Evolutionary conservation across 345 rosid genomes (phyloP).

Genomic region (Pistacia integerrima): DNA sequence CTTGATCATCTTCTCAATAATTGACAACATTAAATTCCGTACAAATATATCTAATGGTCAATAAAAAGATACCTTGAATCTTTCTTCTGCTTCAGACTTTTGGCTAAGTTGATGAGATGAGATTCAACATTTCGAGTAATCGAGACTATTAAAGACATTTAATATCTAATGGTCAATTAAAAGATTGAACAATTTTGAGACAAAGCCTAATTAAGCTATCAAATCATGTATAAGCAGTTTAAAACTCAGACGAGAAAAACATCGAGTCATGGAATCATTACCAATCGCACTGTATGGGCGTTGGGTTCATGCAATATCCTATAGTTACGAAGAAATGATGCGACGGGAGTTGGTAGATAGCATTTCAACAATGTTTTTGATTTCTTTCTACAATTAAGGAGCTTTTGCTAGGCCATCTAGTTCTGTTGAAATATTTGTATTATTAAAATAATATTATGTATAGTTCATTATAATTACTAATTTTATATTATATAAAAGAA

Average conservation of each 20-base stretch:
- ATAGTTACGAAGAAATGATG: constrained; percentile 21
- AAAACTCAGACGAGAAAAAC: neutral
- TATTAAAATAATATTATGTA: too few relatives aligned
- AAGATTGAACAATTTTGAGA: constrained; percentile 1
- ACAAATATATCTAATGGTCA: too few relatives aligned
- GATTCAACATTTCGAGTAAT: too few relatives aligned
- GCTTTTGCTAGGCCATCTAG: constrained; percentile 45
- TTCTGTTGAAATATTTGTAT: too few relatives aligned
- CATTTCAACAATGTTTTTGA: constrained; percentile 30
- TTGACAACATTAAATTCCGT: too few relatives aligned
- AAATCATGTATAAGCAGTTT: constrained; percentile 8
- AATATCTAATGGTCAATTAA: neutral
- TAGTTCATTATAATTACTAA: too few relatives aligned
- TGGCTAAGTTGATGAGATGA: too few relatives aligned
- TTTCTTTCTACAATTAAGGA: constrained; percentile 25
- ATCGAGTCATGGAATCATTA: neutral
- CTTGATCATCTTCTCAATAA: too few relatives aligned
- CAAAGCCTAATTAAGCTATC: constrained; percentile 17
- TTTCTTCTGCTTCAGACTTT: too few relatives aligned
- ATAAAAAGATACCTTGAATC: too few relatives aligned
- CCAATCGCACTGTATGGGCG: constrained; percentile 1
- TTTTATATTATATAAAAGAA: too few relatives aligned
- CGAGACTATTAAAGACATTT: neutral
- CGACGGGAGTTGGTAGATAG: constrained; percentile 31
- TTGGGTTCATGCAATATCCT: constrained; percentile 15